A percentile compares a stretch with the other conserved stretches of the same genome.
phyloP scores from a whole-genome alignment of 2,329 filamentous ascomycete genomes.

The Bipolaris victoriae region DNA sequence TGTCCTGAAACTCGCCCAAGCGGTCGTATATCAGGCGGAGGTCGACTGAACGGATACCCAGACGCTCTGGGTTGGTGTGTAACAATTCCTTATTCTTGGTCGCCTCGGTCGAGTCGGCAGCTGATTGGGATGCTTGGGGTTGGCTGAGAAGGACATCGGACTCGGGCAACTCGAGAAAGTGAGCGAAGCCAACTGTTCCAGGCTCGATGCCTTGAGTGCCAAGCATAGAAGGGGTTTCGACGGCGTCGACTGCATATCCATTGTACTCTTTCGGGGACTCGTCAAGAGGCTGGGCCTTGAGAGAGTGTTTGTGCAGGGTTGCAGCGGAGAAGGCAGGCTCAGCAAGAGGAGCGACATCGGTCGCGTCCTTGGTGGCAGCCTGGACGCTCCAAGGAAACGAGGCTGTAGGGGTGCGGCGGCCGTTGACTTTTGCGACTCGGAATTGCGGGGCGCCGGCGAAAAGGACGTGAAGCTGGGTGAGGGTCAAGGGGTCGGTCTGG shows the following conservation, averaged over 20 bases:
- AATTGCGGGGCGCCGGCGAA: conserved; percentile 80
- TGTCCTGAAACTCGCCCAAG: conserved; percentile 54
- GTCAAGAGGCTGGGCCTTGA: conserved; percentile 16
- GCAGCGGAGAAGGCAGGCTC: conserved; percentile 48
- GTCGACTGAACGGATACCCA: conserved; percentile 47
- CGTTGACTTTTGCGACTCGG: conserved; percentile 65
- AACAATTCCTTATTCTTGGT: conserved; percentile 55
- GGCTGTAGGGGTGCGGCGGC: conserved; percentile 67
- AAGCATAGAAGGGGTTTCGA: conserved; percentile 72
- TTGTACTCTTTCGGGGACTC: conserved; percentile 27
- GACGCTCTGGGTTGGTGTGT: conserved; percentile 45
- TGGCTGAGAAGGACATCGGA: conserved; percentile 65
- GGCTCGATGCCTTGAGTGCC: conserved; percentile 74
- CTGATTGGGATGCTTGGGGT: conserved; percentile 58
- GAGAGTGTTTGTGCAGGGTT: conserved; percentile 36
- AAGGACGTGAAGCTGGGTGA: conserved; percentile 69
- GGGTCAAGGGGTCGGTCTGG: conserved; percentile 30
- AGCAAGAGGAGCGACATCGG: conserved; percentile 54
- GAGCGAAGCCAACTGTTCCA: conserved; percentile 72
- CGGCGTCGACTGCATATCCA: conserved; percentile 41
- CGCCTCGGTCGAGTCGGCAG: conserved; percentile 36
- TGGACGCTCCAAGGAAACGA: conserved; percentile 70
- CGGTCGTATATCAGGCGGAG: conserved; percentile 44
- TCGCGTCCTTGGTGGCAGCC: conserved; percentile 66
- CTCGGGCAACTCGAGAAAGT: conserved; percentile 69